Conservation (phyloP, 1,284 basidiomycete genomes). For the Sanguinoderma infundibulare region DNA sequence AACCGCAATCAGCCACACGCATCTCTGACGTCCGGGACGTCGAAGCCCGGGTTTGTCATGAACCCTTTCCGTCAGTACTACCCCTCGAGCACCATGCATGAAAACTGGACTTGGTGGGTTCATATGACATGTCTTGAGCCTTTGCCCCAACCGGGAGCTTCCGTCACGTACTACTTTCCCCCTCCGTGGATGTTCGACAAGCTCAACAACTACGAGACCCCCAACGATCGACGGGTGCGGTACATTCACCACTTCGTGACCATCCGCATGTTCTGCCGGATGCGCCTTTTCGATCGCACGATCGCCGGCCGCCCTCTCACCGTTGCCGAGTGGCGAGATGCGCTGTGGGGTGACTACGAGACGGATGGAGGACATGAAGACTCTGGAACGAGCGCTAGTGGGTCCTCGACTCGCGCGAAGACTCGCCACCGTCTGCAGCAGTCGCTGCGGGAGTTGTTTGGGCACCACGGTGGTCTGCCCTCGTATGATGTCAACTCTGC, state of each 20-base stretch:
- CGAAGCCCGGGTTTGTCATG: background rate
- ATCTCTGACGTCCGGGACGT: too few relatives aligned
- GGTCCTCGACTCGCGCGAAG: background rate
- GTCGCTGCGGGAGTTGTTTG: background rate
- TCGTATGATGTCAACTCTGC: background rate
- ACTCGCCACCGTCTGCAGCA: background rate
- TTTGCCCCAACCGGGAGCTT: background rate
- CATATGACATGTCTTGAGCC: background rate
- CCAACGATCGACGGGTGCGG: background rate
- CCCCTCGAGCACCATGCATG: background rate
- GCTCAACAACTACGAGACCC: background rate
- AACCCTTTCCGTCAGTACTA: background rate
- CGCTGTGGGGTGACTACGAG: constrained; percentile 9
- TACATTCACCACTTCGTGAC: background rate
- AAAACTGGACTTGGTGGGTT: background rate
- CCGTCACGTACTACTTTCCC: background rate
- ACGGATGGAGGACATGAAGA: background rate
- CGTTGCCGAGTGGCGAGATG: constrained; percentile 7
- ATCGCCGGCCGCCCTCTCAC: background rate
- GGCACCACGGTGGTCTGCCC: background rate
- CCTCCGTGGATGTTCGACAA: background rate
- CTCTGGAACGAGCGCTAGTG: background rate
- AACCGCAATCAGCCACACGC: too few relatives aligned
- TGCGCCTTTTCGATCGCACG: constrained; percentile 3
- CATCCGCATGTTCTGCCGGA: constrained; percentile 8